Base-by-base conservation (phyloP, 257 asterid genomes). In the Nicotiana obtusifolia region DNA sequence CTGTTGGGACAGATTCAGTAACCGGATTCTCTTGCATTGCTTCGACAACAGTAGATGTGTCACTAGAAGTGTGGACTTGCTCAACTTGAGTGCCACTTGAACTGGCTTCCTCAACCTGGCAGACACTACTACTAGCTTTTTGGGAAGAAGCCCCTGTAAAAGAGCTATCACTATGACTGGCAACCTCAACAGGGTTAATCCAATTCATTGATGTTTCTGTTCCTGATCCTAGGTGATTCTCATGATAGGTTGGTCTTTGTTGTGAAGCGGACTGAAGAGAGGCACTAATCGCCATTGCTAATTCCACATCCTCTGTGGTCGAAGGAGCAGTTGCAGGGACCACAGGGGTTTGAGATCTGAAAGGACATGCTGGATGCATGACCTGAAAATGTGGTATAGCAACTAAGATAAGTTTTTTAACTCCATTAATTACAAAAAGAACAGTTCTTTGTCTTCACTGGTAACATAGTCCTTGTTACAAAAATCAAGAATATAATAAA, bases 261-360 rank as follows among this genome's bases (percentile, higher is more conserved):
- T 82, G 88, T 28, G 87, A 53, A 17, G 90, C 64, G 22, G 92
- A 76, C 49, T 89, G 94, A 83, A 90, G 90, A 85, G 98, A 95
- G 78, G 97, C 93, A n/a, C 84, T 86, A 20, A 92, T 86, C 20
- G 97, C 99, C 90, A 85, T 86, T 30, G 88, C 87, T 68, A 92
- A 82, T 77, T 92, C 92, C 49, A 85, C 85, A 56, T 89, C 97
- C 84, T 93, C 97, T 1, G 87, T 61, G 71, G 86, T 53, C 69
- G 91, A 90, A 31, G 91, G 94, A 13, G 91, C 94, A 60, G 89
- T 86, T 78, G 92, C 88, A 9, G 95, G 88, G 65, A 81, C 84
- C 82, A 82, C 86, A 75, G 91, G 89, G 75, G 77, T 79, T 82
- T 83, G 88, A 67, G 84, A 76, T 81, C 71, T 85, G 85, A 88